Evolutionary conservation across 306 rosid species (phyloP), one percentile per base, ranked within the genome.

Genomic region (Glycine latifolia): DNA sequence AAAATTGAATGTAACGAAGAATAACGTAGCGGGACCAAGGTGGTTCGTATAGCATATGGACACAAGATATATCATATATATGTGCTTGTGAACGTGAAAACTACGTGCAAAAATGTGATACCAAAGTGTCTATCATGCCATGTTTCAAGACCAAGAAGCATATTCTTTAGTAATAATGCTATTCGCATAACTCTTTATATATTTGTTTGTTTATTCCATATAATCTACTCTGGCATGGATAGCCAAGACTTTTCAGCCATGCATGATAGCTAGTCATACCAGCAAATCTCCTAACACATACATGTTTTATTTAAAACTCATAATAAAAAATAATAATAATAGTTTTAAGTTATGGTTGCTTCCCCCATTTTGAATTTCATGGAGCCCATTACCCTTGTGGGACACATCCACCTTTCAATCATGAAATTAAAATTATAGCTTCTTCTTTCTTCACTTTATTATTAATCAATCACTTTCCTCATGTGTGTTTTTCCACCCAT

Each of bases 381-480:
- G 88, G 67, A 61, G 10, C 79, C 81, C 82, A 80, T 70, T 70
- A 48, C 41, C 31, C 35, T 62, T 5, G 84, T 44, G 75, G 86
- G 61, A 52, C 68, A 47, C 67, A 79, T 53, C 56, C 68, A 7
- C 26, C 53, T 52, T 52, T 71, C 77, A 39, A 50, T 65, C 58
- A 62, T 11, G 5, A 69, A 68, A 26, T 13, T 9, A 6, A 74
- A 68, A 43, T 33, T 7, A 49, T 74, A 13, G 10, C 39, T 47
- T 54, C 4, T 15, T 31, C 10, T 76, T 68, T 47, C 15, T 12
- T n/a, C 59, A 14, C 16, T 65, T 77, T 14, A 4, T 77, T 14
- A 48, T 62, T 49, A 50, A 49, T 33, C 73, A 49, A 49, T 35
- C 72, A 37, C 73, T 50, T 63, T 65, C 47, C 31, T 26, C 31